phyloP scores from a whole-genome alignment of 176 grass and related monocot species.

The Luzula sylvatica region DNA sequence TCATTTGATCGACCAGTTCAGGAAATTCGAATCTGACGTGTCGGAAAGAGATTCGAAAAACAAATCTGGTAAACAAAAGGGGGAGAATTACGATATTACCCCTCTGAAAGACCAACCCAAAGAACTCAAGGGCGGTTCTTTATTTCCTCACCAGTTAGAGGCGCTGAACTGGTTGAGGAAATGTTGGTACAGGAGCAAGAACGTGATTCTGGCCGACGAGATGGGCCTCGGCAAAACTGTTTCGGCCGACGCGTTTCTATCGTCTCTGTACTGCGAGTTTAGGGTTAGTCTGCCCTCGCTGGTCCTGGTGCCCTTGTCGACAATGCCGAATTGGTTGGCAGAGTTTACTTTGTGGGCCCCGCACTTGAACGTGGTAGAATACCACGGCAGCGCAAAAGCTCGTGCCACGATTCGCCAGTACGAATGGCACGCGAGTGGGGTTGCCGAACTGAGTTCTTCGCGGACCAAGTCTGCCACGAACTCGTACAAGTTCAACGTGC shows the following conservation, averaged over 20 bases:
- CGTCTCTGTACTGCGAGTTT: conserved; percentile 82
- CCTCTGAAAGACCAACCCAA: conserved; percentile 72
- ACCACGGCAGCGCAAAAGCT: conserved; percentile 85
- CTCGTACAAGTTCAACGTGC: conserved; percentile 75
- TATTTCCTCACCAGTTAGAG: conserved; percentile 97
- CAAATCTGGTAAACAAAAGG: conserved; percentile 29
- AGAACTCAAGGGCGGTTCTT: conserved; percentile 75
- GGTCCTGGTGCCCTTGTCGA: conserved; percentile 93
- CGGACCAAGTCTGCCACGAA: conserved; percentile 32
- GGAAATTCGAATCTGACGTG: conserved; percentile 51
- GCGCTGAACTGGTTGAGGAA: conserved; percentile 98
- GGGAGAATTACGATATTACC: conserved; percentile 47
- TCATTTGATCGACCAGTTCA: conserved; percentile 74
- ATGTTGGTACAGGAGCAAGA: conserved; percentile 89
- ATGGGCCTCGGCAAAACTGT: conserved; percentile 99
- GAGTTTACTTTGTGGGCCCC: conserved; percentile 93
- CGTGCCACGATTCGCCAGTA: conserved; percentile 89
- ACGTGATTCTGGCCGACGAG: conserved; percentile 99
- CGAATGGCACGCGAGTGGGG: conserved; percentile 77
- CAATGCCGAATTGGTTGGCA: conserved; percentile 97
- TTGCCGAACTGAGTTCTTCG: conserved; percentile 28
- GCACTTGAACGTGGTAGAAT: conserved; percentile 96
- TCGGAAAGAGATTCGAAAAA: conserved; percentile 46
- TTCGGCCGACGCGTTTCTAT: conserved; percentile 91
- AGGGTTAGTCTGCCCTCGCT: conserved; percentile 66